Percentiles rank a stretch among this genome's conserved stretches.
phyloP scores from a whole-genome alignment of 768 basidiomycete species.

The Calocybe indica region DNA sequence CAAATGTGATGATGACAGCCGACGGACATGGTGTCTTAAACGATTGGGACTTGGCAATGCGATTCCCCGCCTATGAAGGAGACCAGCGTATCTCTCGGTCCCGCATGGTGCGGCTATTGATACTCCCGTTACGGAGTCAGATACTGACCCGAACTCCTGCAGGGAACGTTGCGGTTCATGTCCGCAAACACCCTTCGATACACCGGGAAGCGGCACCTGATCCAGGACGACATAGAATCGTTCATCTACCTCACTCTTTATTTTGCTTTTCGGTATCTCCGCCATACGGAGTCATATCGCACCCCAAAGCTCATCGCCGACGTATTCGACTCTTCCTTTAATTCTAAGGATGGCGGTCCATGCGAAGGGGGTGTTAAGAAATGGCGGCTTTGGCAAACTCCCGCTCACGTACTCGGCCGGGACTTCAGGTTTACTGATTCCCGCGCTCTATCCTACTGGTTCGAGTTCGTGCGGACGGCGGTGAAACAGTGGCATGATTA shows the following conservation, averaged over 20 bases:
- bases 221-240: conserved; percentile 10
- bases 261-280: conserved; percentile 5
- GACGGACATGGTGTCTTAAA: conserved; percentile 7
- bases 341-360: too few relatives aligned
- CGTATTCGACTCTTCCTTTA: neutral
- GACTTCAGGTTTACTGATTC: too few relatives aligned
- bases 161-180: conserved; percentile 12
- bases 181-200: conserved; percentile 3
- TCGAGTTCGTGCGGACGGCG: too few relatives aligned
- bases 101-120: conserved; percentile 4
- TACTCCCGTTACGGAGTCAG: neutral
- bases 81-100: neutral
- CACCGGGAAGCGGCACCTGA: neutral
- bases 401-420: too few relatives aligned
- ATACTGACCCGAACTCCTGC: neutral
- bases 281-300: neutral
- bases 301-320: neutral
- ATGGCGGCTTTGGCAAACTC: too few relatives aligned
- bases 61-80: neutral
- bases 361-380: too few relatives aligned
- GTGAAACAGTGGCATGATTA: too few relatives aligned
- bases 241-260: conserved; percentile 5
- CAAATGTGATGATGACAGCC: conserved; percentile 7
- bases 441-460: too few relatives aligned
- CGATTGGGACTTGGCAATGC: conserved; percentile 10